A percentile compares a stretch with the other conserved stretches of the same genome.
Evolutionary conservation across 345 rosid species (phyloP).

Genomic region (Populus pruinosa): DNA sequence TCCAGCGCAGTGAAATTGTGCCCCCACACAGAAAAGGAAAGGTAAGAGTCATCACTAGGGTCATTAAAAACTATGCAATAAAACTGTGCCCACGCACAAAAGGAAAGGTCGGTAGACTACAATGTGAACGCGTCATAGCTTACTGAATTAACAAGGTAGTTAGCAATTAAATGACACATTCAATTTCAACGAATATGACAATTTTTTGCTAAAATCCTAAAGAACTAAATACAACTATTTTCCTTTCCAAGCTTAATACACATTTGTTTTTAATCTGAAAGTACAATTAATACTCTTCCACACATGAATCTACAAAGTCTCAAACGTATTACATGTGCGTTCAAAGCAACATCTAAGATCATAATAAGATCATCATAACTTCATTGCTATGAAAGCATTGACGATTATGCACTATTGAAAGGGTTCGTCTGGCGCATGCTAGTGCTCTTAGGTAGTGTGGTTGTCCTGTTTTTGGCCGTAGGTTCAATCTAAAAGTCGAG

Average conservation of each 20-base stretch:
- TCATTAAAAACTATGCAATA: too few relatives aligned
- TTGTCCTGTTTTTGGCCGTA: neutral
- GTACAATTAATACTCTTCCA: neutral
- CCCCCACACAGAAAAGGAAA: too few relatives aligned
- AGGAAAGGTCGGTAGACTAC: neutral
- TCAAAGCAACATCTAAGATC: neutral
- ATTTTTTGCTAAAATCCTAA: neutral
- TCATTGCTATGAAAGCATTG: neutral
- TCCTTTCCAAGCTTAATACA: neutral
- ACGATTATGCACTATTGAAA: neutral
- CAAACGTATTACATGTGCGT: neutral
- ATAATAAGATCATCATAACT: neutral
- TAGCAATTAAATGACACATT: too few relatives aligned
- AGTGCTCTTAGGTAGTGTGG: too few relatives aligned
- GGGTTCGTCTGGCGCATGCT: neutral
- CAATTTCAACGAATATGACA: neutral
- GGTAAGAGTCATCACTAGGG: too few relatives aligned
- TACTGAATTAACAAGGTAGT: neutral
- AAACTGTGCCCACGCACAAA: too few relatives aligned
- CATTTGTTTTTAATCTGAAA: neutral
- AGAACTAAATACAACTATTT: neutral
- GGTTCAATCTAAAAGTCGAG: neutral
- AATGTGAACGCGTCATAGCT: neutral
- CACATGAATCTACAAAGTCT: neutral
- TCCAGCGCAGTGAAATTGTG: too few relatives aligned